Conservation (phyloP, 1,284 basidiomycete genomes). For the Rhodotorula sp. region DNA sequence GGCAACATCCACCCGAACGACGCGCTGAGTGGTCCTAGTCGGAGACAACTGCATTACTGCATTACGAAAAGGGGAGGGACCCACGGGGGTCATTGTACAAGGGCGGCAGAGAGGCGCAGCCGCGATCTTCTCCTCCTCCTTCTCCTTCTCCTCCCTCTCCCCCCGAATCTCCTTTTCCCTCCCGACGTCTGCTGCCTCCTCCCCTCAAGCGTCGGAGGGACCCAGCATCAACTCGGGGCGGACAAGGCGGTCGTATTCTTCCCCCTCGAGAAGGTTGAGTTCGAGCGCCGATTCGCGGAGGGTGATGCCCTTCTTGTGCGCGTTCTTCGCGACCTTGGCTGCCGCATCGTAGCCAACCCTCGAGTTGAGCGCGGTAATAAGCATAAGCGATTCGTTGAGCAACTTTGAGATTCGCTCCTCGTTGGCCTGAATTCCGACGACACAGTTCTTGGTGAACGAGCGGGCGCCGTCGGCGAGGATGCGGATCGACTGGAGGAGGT, state of each 20-base stretch:
- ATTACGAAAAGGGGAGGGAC: no score
- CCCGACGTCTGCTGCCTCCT: no score
- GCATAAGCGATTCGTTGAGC: conserved; percentile 92
- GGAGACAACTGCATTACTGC: no score
- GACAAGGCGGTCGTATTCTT: conserved; percentile 93
- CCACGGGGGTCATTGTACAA: no score
- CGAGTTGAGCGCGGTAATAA: conserved; percentile 90
- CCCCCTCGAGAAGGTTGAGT: conserved; percentile 72
- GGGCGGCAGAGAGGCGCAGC: no score
- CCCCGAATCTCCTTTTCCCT: no score
- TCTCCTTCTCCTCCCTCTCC: no score
- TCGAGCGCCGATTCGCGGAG: conserved; percentile 90
- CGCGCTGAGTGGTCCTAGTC: no score
- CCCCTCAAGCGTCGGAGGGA: conserved; percentile 35
- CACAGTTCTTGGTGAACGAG: conserved; percentile 95
- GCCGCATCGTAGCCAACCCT: conserved; percentile 74
- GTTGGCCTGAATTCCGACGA: conserved; percentile 94
- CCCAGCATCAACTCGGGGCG: conserved; percentile 69
- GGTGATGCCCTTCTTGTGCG: conserved; percentile 95
- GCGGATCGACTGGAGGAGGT: conserved; percentile 92
- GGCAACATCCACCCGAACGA: no score
- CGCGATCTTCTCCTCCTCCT: no score
- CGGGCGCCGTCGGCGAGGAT: conserved; percentile 85
- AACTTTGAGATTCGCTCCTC: conserved; percentile 85
- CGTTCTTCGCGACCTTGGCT: conserved; percentile 98